Evolutionary conservation across 108 stramenopile species (phyloP).

Genomic region (Skeletonema grethae): DNA sequence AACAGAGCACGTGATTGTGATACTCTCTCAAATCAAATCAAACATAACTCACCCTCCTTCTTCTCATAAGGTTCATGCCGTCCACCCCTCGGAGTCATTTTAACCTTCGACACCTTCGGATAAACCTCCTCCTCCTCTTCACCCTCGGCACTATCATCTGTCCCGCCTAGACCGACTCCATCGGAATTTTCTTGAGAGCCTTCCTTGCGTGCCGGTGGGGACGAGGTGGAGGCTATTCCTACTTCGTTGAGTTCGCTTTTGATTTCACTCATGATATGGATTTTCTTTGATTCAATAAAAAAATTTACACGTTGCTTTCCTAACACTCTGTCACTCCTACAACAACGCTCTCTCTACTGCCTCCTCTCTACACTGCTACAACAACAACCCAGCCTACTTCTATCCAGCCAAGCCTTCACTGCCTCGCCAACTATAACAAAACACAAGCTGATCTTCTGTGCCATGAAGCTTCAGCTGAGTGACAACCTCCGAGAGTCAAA

Average conservation of each 20-base stretch:
- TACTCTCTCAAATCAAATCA: not conserved
- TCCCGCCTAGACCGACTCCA: conserved; percentile 3
- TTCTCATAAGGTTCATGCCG: conserved; percentile 14
- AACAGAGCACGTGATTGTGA: no score
- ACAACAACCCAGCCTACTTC: not conserved
- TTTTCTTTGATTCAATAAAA: no score
- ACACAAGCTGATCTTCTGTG: no score
- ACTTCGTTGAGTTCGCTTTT: not conserved
- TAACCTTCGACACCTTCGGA: conserved; percentile 25
- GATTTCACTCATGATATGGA: not conserved
- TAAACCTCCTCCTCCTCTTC: conserved; percentile 19
- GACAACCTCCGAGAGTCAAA: no score
- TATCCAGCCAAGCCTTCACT: not conserved
- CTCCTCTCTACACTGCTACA: not conserved
- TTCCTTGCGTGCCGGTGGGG: conserved; percentile 3
- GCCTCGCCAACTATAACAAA: no score
- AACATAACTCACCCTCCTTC: conserved; percentile 8
- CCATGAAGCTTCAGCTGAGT: no score
- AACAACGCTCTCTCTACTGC: not conserved
- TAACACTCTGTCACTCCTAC: not conserved
- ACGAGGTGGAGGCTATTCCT: not conserved
- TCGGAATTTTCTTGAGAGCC: conserved; percentile 2
- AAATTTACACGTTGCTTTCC: not conserved
- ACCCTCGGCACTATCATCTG: conserved; percentile 11
- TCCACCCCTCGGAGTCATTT: conserved; percentile 37